Evolutionary conservation across 257 asterid genomes (phyloP).

Genomic region (Penstemon barbatus): DNA sequence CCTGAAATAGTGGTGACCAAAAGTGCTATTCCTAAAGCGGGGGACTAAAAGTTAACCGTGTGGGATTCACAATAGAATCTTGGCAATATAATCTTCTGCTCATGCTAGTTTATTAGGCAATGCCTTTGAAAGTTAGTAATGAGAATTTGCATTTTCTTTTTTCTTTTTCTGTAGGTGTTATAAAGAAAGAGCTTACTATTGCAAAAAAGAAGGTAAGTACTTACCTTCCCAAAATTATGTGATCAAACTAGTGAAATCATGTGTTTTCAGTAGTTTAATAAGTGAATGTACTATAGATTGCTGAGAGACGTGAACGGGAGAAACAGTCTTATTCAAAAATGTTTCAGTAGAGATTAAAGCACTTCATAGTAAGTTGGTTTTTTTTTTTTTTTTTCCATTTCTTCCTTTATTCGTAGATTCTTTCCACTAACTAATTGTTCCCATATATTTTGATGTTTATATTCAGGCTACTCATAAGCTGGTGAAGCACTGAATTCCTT

Average conservation of each 20-base stretch:
- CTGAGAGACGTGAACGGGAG: constrained; percentile 61
- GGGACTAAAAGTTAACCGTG: no score
- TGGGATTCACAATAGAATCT: no score
- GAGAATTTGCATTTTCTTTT: constrained; percentile 1
- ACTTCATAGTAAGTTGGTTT: constrained; percentile 28
- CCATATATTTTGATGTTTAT: constrained; percentile 5
- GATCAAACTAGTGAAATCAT: constrained; percentile 22
- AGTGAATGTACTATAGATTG: constrained; percentile 47
- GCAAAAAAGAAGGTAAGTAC: constrained; percentile 67
- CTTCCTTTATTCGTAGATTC: constrained; percentile 10
- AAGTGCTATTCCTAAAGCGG: no score
- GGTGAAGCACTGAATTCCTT: constrained; percentile 13
- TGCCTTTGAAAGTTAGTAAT: constrained; percentile 4
- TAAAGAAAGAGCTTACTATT: constrained; percentile 67
- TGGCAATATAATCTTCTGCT: no score
- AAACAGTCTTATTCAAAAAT: constrained; percentile 59
- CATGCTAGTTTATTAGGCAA: not conserved
- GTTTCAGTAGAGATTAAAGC: constrained; percentile 50
- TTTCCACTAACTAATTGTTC: constrained; percentile 18
- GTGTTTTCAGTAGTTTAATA: constrained; percentile 14
- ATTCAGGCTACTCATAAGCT: constrained; percentile 31
- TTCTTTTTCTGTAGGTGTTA: constrained; percentile 44
- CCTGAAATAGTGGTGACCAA: no score
- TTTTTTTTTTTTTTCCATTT: constrained; percentile 14
- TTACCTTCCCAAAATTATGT: constrained; percentile 19